Evolutionary conservation across 768 basidiomycete genomes (phyloP).

Genomic region (Tulasnella sp.): DNA sequence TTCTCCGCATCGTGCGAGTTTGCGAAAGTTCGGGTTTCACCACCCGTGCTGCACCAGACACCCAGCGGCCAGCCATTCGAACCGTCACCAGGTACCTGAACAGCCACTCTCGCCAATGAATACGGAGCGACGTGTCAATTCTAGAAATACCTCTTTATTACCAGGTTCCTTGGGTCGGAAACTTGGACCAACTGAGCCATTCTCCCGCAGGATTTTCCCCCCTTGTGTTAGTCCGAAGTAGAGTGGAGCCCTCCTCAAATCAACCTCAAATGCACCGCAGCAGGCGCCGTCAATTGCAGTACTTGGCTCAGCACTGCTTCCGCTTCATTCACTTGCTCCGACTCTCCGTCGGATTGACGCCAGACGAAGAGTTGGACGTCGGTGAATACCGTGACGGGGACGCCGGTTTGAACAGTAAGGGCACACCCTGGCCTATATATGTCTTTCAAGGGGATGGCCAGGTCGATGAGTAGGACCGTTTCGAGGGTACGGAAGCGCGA

Average conservation of each 20-base stretch:
- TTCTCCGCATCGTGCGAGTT: not conserved
- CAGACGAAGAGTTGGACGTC: not conserved
- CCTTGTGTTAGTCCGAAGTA: not conserved
- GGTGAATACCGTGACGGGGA: not conserved
- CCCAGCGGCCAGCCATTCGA: not conserved
- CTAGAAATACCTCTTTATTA: not conserved
- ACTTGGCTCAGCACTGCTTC: not conserved
- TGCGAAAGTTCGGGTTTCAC: not conserved
- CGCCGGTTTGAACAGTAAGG: not conserved
- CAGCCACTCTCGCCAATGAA: no score
- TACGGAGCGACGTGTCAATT: not conserved
- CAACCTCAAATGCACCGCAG: not conserved
- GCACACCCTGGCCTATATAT: not conserved
- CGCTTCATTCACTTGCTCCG: not conserved
- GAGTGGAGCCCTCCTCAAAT: not conserved
- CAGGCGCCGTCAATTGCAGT: not conserved
- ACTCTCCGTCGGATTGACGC: not conserved
- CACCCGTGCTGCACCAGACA: not conserved
- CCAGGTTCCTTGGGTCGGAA: not conserved
- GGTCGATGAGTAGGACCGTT: conserved; percentile 12
- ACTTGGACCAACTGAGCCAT: not conserved
- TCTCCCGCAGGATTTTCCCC: not conserved
- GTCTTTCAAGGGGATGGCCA: not conserved
- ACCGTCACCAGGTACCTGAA: no score
- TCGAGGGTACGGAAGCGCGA: not conserved